Evolutionary conservation across 805 yeast species (phyloP), one percentile per base, ranked within the genome.

Genomic region (Cyberlindnera maritima): DNA sequence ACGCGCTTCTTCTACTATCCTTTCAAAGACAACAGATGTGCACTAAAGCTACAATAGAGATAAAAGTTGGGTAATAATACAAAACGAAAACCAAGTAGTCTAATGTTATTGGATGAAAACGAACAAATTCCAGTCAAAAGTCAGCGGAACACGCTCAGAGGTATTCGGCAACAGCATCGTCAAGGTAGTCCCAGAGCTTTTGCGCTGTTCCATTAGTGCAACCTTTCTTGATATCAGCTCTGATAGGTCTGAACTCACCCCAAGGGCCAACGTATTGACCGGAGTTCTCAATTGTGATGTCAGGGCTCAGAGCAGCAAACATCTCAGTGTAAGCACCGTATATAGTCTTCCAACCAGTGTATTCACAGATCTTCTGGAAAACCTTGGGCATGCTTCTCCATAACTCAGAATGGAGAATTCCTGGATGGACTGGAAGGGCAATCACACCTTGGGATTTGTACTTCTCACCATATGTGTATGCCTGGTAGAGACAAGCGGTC

Each of bases 251-350:
- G 14, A 64, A 52, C 7, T 59, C 50, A 1, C 80, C 80, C 64
- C 67, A 74, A 5, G 80, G 75, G 10, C 66, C 62, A 19, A 69
- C 51, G 54, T 64, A 72, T 21, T 58, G 60, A 3, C 74, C 72
- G 36, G 63, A 58, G 13, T 69, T 55, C 31, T 53, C 50, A 3
- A 58, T 13, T 1, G 46, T 36, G 29, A 42, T 42, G 25, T 19
- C 20, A 4, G 79, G 77, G 18, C 58, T 52, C 41, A 75, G 60
- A 0, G 74, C 74, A 2, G 71, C 77, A 48, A 57, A 72, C 19
- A 73, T 54, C 51, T 70, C 76, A 10, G 79, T 57, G 46, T 69
- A 65, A 1, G 79, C 75, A 13, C 80, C 81, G 36, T 64, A 64
- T 10, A 43, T 32, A 8, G 41, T 11, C 10, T 39, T 39, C 13